Base-by-base conservation (phyloP, 176 grass and related monocot genomes). In the barley (Hordeum vulgare) region DNA sequence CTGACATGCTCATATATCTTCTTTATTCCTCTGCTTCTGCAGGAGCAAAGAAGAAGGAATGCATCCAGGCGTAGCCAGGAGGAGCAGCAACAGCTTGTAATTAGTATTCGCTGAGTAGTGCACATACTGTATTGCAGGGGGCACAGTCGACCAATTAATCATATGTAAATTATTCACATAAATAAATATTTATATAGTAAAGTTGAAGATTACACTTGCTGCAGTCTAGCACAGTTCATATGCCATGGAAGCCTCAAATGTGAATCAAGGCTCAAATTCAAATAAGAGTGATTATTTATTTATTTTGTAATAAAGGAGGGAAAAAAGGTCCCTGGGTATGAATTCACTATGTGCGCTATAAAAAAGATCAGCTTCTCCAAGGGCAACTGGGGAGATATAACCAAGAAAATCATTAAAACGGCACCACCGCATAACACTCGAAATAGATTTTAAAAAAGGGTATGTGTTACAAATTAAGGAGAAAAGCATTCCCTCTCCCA, bases 1-100 rank as follows among this genome's bases (percentile, higher is more conserved):
- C 58, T 21, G 31, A 65, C 8, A 26, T 73, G 72, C 41, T 86
- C 34, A 78, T 4, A 15, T 41, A 66, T 71, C 40, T 28, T 44
- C 1, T 62, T 13, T 57, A 2, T 82, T 18, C 37, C 27, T 74
- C 58, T 82, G 11, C 35, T 74, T 67, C 74, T 86, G 60, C 79
- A 90, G 84, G 84, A 86, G 36, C 88, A 74, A 83, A 71, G 79
- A 81, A 89, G 88, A 66, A 90, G 84, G 85, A 90, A 79, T 75
- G 80, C 58, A 74, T 86, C 80, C 35, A 59, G 15, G 45, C 18
- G 12, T 60, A 71, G 5, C 67, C 79, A 79, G 11, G 60, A 79
- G 11, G 60, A 80, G 26, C 12, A 85, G 65, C 41, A 80, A n/a
- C 66, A 86, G 21, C 78, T 89, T 83, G 79, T 83, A 79, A 74